phyloP scores from a whole-genome alignment of 1,284 basidiomycete species.

The Coniophora puteana region DNA sequence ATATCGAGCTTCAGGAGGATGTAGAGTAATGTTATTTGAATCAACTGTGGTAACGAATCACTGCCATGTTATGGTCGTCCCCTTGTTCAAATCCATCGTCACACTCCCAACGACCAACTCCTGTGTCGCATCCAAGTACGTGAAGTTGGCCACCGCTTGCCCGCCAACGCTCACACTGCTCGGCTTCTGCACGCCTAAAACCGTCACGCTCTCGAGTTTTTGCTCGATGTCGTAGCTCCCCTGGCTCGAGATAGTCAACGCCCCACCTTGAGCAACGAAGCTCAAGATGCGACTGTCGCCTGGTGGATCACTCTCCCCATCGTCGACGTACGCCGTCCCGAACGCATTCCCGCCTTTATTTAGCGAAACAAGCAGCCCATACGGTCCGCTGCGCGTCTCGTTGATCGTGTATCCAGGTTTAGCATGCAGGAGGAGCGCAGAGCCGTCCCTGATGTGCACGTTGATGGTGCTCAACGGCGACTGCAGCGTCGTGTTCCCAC shows the following conservation, averaged over 20 bases:
- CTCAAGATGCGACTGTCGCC: constrained; percentile 43
- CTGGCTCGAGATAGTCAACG: constrained; percentile 31
- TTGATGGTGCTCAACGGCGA: constrained; percentile 65
- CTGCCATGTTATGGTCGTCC: constrained; percentile 19
- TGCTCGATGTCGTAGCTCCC: constrained; percentile 43
- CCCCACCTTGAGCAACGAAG: constrained; percentile 31
- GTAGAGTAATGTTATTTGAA: too few relatives aligned
- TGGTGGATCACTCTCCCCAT: constrained; percentile 49
- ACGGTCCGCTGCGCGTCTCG: constrained; percentile 44
- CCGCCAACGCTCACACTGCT: constrained; percentile 35
- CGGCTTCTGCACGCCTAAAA: constrained; percentile 57
- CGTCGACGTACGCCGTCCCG: constrained; percentile 52
- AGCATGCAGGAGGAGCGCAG: constrained; percentile 43
- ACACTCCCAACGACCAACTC: constrained; percentile 31
- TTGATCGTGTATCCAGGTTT: constrained; percentile 46
- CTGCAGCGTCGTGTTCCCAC: constrained; percentile 38
- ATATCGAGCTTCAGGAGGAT: too few relatives aligned
- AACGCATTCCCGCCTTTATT: constrained; percentile 37
- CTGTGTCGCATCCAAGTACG: constrained; percentile 26
- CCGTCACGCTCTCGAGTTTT: constrained; percentile 39
- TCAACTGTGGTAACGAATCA: too few relatives aligned
- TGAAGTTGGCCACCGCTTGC: constrained; percentile 27
- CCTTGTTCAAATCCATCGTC: constrained; percentile 31
- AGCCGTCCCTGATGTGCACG: constrained; percentile 54
- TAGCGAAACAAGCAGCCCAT: constrained; percentile 44